Base-by-base conservation (phyloP, 108 stramenopile genomes). In the Pseudonitzschia multistriata region DNA sequence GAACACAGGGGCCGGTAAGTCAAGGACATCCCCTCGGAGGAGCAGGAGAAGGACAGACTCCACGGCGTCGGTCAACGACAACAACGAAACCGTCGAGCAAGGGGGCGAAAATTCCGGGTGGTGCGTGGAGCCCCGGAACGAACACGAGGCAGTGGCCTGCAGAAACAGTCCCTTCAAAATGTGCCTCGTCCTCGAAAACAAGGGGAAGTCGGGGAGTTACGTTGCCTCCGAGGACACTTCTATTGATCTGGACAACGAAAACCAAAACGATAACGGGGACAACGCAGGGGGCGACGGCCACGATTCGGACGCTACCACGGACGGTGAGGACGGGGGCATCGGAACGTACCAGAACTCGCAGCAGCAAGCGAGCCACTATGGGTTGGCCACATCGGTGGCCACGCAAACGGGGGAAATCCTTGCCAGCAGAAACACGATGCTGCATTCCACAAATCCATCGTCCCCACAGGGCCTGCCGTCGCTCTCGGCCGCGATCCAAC, bases 121-220 rank as follows among this genome's bases (percentile, higher is more conserved):
- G 19, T 67, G 24, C 33, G 15, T 45, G 17, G 49, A 62, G 29
- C 70, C 76, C 21, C 40, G 65, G 33, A 77, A 65, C 67, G 47
- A 71, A 22, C 53, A 62, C 33, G 76, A 77, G 49, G 37, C 22
- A 37, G 17, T 40, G 17, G 76, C 76, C 11, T 77, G 76, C 48
- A n/a, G 56, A 48, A 25, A 36, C 0, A 71, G 47, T 66, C 39
- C 49, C 0, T 54, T 55, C 10, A 45, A 45, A 19, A 71, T 77
- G 63, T 77, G 76, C 48, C 13, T 78, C 17, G 77, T 78, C 3
- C 42, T 70, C 22, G 71, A 78, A 69, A 72, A 68, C 54, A 47
- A 21, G 0, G 77, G 77, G 21, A 78, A 78, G 48, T 70, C 50
- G 8, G 77, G 77, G 33, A 64, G 52, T 11, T 78, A 50, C 49